phyloP scores from a whole-genome alignment of 495 filamentous ascomycete genomes.

The Neurospora sp. region DNA sequence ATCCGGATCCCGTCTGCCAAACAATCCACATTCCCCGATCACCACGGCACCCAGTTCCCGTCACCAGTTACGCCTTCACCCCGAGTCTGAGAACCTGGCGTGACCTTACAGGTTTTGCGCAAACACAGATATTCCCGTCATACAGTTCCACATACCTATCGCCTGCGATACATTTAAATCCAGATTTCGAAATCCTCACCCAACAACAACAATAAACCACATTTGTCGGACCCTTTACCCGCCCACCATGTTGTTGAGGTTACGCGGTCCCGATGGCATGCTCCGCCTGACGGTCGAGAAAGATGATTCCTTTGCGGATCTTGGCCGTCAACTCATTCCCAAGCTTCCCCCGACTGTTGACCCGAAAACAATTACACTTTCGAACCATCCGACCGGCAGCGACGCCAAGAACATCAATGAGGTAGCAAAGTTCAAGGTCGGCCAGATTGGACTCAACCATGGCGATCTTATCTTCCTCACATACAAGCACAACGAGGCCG shows the following conservation, averaged over 20 bases:
- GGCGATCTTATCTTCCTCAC: constrained; percentile 82
- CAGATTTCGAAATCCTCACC: neutral
- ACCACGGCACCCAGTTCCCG: neutral
- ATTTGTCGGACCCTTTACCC: no score
- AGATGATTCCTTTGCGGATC: constrained; percentile 39
- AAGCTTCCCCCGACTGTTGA: constrained; percentile 50
- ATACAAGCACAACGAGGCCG: constrained; percentile 46
- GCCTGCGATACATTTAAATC: neutral
- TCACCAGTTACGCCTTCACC: neutral
- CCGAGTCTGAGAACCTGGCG: neutral
- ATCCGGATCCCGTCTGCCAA: neutral
- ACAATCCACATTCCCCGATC: neutral
- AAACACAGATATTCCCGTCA: neutral
- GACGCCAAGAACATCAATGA: constrained; percentile 60
- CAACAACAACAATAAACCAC: neutral
- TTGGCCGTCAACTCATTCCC: constrained; percentile 39
- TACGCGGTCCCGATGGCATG: constrained; percentile 61
- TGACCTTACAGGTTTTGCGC: neutral
- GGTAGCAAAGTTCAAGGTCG: constrained; percentile 56
- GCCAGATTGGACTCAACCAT: constrained; percentile 71
- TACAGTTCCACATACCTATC: neutral
- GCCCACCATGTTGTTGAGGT: constrained; percentile 53
- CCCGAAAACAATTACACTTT: constrained; percentile 63
- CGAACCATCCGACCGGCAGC: constrained; percentile 66
- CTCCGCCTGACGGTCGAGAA: constrained; percentile 56